phyloP scores from a whole-genome alignment of 495 filamentous ascomycete species.

The Lineolata rhizophorae region DNA sequence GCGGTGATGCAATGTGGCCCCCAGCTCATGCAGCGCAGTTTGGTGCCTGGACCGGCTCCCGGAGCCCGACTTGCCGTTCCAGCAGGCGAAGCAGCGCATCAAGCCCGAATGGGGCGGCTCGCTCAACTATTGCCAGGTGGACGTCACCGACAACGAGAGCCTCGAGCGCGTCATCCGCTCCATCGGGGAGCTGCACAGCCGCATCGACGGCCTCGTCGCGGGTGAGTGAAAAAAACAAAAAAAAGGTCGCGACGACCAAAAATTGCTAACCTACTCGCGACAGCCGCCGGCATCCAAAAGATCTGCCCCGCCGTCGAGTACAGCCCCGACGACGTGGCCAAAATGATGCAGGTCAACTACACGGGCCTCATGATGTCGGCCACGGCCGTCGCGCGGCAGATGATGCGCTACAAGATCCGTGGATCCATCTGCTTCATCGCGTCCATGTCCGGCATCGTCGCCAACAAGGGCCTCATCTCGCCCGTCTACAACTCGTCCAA shows the following conservation, averaged over 20 bases:
- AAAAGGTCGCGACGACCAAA: too few relatives aligned
- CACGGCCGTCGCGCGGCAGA: slow-evolving; percentile 47
- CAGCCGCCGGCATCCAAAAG: slow-evolving; percentile 20
- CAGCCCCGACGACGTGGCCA: slow-evolving; percentile 38
- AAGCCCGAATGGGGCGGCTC: slow-evolving; percentile 26
- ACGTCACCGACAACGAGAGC: slow-evolving; percentile 35
- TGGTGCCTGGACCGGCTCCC: slow-evolving; percentile 38
- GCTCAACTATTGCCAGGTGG: slow-evolving; percentile 38
- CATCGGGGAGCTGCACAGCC: slow-evolving; percentile 30
- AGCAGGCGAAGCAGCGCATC: slow-evolving; percentile 25
- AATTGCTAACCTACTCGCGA: too few relatives aligned
- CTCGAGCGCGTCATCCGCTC: slow-evolving; percentile 29
- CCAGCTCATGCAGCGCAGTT: slow-evolving; percentile 20
- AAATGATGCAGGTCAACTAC: slow-evolving; percentile 56
- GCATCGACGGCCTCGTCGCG: slow-evolving; percentile 55
- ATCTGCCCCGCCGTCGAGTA: slow-evolving; percentile 23
- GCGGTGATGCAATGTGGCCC: not conserved
- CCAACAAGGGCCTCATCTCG: slow-evolving; percentile 44
- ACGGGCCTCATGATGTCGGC: slow-evolving; percentile 60
- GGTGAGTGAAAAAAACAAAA: too few relatives aligned
- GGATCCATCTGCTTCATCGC: slow-evolving; percentile 57
- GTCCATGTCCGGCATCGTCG: slow-evolving; percentile 50
- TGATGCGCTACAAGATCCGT: slow-evolving; percentile 48
- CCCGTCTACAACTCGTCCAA: slow-evolving; percentile 52
- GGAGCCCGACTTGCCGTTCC: slow-evolving; percentile 28